A percentile compares a stretch with the other conserved stretches of the same genome.
phyloP scores from a whole-genome alignment of 352 stramenopile genomes.

The Phytopythium helicoides region DNA sequence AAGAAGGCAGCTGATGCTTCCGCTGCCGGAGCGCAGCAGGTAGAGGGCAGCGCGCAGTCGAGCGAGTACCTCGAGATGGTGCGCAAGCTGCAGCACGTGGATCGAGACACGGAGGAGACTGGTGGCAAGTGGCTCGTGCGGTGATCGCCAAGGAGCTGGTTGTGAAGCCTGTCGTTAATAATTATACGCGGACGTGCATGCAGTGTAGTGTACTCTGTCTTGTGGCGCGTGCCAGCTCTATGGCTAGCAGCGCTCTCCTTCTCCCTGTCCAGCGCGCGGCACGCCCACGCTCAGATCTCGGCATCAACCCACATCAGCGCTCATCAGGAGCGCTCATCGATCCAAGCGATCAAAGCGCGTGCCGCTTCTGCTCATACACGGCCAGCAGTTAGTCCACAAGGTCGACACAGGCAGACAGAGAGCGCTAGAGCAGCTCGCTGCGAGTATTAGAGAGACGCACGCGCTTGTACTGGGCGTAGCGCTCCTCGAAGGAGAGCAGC shows the following conservation, averaged over 20 bases:
- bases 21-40: conserved; percentile 8
- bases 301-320: no score
- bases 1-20: conserved; percentile 15
- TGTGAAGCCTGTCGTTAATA: conserved; percentile 3
- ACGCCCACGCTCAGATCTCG: no score
- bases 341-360: conserved; percentile 6
- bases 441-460: conserved; percentile 15
- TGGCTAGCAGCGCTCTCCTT: not conserved
- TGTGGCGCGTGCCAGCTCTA: not conserved
- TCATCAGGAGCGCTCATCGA: no score
- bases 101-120: conserved; percentile 42
- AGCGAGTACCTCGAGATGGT: conserved; percentile 69
- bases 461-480: conserved; percentile 63
- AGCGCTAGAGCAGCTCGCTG: not conserved
- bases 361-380: conserved; percentile 34
- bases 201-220: conserved; percentile 2
- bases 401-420: no score
- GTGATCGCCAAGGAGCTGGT: conserved; percentile 17
- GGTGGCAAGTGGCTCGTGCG: conserved; percentile 75
- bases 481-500: conserved; percentile 70
- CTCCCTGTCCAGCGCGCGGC: no score
- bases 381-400: no score
- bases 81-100: conserved; percentile 54
- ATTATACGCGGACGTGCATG: conserved; percentile 4
- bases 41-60: conserved; percentile 13